Evolutionary conservation across 108 stramenopile species (phyloP), one percentile per base, ranked within the genome.

Genomic region (Nitzschia putrida): DNA sequence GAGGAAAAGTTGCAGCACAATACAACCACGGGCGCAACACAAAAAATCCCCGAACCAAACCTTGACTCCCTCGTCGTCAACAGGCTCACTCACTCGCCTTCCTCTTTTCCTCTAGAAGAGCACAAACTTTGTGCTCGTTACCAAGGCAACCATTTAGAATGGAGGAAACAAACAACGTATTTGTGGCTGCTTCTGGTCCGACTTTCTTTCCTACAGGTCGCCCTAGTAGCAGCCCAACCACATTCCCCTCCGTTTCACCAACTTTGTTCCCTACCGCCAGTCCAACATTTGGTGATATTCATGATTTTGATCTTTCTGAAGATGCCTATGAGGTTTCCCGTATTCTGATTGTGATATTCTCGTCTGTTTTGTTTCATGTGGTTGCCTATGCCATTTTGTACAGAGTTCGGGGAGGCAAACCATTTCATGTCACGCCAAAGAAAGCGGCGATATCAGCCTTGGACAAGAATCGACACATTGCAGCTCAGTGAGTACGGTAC

Each of bases 401-500:
- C 18, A 18, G 14, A 16, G 14, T 49, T 2, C 2, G 58, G 39
- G 13, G 26, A 16, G 58, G 58, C 58, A 60, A 60, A 40, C 58
- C 58, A 3, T 60, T 37, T 60, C 38, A 38, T 16, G 16, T 60
- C n/a, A 25, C 58, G 16, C 58, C 58, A 2, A 49, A 49, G 18
- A 49, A 18, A 49, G n/a, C 14, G 1, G n/a, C 47, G 47, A 49
- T 49, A 18, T 49, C 47, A 49, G n/a, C 47, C 47, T 18, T 18
- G 47, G 47, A 49, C 47, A 49, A 49, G 47, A 2, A 49, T 18
- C 2, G 47, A 49, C 47, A 49, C 47, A 4, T 49, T 3, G 18
- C 18, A 4, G 47, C 47, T 18, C 14, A 49, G 47, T 49, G 6
- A 49, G 47, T 49, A 49, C 47, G 13, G 44, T 44, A 44, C 44